Percentiles rank a stretch among this genome's conserved stretches.
Conservation (phyloP, 2,329 filamentous ascomycete genomes). For the Neonectria faginata region DNA sequence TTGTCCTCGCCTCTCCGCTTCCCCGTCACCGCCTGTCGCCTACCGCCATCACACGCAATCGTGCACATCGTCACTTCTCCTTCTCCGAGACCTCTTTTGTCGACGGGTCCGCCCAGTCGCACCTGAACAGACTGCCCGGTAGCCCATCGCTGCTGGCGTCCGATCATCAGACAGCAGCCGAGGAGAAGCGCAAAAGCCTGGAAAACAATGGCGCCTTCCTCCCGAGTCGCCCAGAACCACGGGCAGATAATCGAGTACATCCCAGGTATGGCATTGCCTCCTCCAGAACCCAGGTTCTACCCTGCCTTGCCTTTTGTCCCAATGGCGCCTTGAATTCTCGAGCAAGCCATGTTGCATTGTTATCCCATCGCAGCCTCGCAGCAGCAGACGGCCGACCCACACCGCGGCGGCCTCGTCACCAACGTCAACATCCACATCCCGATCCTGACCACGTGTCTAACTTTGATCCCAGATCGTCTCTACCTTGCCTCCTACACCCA, state of each 20-base stretch:
- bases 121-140: constrained; percentile 17
- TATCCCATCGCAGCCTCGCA: constrained; percentile 37
- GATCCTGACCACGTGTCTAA: constrained; percentile 42
- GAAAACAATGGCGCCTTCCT: constrained; percentile 63
- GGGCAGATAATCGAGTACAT: constrained; percentile 97
- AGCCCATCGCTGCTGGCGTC: constrained; percentile 11
- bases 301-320: constrained; percentile 28
- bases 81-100: neutral
- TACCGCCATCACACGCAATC: constrained; percentile 24
- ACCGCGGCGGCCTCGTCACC: constrained; percentile 22
- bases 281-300: constrained; percentile 10
- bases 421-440: constrained; percentile 26
- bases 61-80: constrained; percentile 30
- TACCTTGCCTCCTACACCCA: constrained; percentile 94
- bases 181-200: constrained; percentile 43
- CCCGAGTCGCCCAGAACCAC: constrained; percentile 67
- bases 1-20: constrained; percentile 15
- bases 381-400: constrained; percentile 27
- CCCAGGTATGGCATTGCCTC: constrained; percentile 73
- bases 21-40: constrained; percentile 41
- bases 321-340: constrained; percentile 27
- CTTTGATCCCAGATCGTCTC: constrained; percentile 77
- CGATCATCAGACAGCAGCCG: constrained; percentile 4
- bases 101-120: constrained; percentile 8
- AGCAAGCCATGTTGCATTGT: constrained; percentile 48